Base-by-base conservation (phyloP, 1,139 yeast species). In the Hemisphaericaspora xylanilytica region DNA sequence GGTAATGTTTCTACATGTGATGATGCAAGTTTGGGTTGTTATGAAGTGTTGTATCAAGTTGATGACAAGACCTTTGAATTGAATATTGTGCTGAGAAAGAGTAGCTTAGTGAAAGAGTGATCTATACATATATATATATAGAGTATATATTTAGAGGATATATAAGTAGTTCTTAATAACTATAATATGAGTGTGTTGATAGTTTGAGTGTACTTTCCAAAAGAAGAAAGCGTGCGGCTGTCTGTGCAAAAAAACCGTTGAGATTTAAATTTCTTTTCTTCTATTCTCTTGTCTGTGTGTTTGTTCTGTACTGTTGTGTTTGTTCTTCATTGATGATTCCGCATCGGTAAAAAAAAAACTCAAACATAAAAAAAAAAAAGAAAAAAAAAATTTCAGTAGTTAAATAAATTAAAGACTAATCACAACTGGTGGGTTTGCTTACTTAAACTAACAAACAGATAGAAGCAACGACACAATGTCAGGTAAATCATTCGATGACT, bases 401-500 rank as follows among this genome's bases (percentile, higher is more conserved):
- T 20, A 20, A 20, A 20, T 20, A 20, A 20, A 20, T 20, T 20
- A 6, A n/a, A n/a, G n/a, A n/a, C n/a, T n/a, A n/a, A n/a, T n/a
- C n/a, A n/a, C n/a, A n/a, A n/a, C n/a, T n/a, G n/a, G n/a, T n/a
- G n/a, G n/a, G n/a, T n/a, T n/a, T n/a, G n/a, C n/a, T n/a, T n/a
- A n/a, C n/a, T n/a, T n/a, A n/a, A n/a, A n/a, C n/a, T n/a, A n/a
- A n/a, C n/a, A n/a, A n/a, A n/a, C n/a, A n/a, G n/a, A n/a, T n/a
- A n/a, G n/a, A 14, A n/a, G 13, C n/a, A 20, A 6, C 5, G 21
- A 20, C 21, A 20, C 10, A 15, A 54, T 57, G 61, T 57, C 61
- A 28, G 47, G 55, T 44, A 26, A 35, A 46, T 56, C 62, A 14
- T 59, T 59, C 42, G 61, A 59, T 30, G 64, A 59, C 38, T 59